These are phyloP conservation scores for Ophiocordyceps sinensis DNA, from an alignment of 2,329 filamentous ascomycete genomes.

Conservation along the genomic window DNA sequence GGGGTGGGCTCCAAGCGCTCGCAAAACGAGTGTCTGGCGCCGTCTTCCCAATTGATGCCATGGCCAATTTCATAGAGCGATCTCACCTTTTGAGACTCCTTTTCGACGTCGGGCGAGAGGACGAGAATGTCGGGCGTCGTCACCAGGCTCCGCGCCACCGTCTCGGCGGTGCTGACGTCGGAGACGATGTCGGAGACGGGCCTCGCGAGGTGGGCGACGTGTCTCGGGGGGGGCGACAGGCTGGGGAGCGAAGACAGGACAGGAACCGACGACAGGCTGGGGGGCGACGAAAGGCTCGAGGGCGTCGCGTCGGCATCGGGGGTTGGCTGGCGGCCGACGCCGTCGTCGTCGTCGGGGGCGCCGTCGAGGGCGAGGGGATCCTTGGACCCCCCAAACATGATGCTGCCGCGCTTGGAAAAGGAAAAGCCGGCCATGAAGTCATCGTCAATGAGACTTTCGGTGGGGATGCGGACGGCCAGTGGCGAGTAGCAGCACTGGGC, in stretches of 20 bases:
- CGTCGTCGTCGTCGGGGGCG: constrained; percentile 1
- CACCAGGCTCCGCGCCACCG: constrained; percentile 1
- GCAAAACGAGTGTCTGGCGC: constrained; percentile 30
- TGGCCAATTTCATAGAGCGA: constrained; percentile 48
- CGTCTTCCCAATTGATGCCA: constrained; percentile 37
- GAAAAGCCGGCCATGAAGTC: constrained; percentile 39
- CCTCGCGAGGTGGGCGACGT: background rate
- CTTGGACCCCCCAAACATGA: constrained; percentile 41
- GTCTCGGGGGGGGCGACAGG: background rate
- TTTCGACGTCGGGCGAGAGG: constrained; percentile 40
- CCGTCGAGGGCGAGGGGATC: constrained; percentile 8
- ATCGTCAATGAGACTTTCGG: constrained; percentile 41
- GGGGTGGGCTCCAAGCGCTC: constrained; percentile 33
- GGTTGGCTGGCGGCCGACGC: constrained; percentile 1
- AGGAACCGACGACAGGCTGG: too few relatives aligned
- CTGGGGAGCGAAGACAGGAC: too few relatives aligned
- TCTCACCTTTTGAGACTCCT: constrained; percentile 53
- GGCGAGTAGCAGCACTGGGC: constrained; percentile 26
- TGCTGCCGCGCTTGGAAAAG: constrained; percentile 49
- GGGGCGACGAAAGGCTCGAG: constrained; percentile 1
- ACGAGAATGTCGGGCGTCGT: constrained; percentile 34
- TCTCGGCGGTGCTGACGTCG: constrained; percentile 1
- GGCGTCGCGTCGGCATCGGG: constrained; percentile 9
- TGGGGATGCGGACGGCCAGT: constrained; percentile 41
- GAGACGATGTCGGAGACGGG: constrained; percentile 1